A percentile compares a stretch with the other conserved stretches of the same genome.
These are phyloP conservation scores for Cladosporium sp. DNA, from an alignment of 2,329 filamentous ascomycete species.

Conservation along the genomic window DNA sequence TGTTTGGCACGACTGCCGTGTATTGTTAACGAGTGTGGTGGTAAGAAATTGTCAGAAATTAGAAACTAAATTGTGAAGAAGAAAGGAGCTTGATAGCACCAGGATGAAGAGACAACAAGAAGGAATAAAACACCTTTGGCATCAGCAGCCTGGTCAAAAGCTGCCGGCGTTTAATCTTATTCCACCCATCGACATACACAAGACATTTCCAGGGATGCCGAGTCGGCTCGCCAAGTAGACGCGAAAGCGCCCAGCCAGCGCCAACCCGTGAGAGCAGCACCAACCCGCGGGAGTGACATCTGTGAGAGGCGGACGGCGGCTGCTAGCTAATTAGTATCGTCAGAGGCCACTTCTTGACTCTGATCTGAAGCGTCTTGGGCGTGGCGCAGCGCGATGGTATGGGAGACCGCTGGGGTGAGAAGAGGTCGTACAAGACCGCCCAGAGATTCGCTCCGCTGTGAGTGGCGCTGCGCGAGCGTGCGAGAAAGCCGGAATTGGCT, in stretches of 20 bases:
- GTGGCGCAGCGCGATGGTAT: conserved; percentile 6
- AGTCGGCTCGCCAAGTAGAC: conserved; percentile 9
- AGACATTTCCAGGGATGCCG: conserved; percentile 12
- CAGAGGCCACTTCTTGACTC: conserved; percentile 5
- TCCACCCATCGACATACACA: conserved; percentile 10
- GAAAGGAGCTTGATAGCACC: background rate
- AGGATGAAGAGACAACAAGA: conserved; percentile 8
- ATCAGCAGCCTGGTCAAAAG: background rate
- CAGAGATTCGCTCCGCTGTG: background rate
- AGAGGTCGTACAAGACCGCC: background rate
- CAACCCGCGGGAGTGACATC: background rate
- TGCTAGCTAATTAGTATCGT: background rate
- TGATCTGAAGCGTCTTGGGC: conserved; percentile 7
- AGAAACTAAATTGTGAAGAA: background rate
- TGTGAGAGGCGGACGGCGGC: background rate
- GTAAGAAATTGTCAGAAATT: background rate
- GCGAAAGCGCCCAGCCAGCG: conserved; percentile 8
- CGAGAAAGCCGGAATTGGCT: too few species aligned
- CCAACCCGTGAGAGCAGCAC: background rate
- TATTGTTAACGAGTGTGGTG: conserved; percentile 3
- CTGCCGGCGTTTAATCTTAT: background rate
- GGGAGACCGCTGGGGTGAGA: background rate
- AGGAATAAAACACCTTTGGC: conserved; percentile 3
- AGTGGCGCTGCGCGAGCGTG: background rate
- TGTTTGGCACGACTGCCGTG: background rate